These are phyloP conservation scores for Phytophthora palmivora DNA, from an alignment of 352 stramenopile genomes.

Conservation along the genomic window DNA sequence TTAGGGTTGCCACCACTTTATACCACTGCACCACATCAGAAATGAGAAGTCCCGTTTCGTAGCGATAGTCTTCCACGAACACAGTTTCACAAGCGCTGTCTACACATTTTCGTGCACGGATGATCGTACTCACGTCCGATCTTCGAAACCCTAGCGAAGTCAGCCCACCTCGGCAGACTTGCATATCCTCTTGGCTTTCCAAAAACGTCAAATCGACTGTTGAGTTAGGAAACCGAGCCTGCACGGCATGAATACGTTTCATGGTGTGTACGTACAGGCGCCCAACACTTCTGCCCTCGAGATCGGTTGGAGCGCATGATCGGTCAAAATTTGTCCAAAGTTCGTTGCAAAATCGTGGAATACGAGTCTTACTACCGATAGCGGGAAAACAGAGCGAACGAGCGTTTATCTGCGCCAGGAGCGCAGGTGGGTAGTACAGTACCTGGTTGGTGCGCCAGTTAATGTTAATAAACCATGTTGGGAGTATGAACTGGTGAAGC, in stretches of 20 bases:
- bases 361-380: background rate
- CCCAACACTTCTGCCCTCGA: constrained; percentile 7
- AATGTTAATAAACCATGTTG: constrained; percentile 36
- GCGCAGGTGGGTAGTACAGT: constrained; percentile 36
- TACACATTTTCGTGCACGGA: constrained; percentile 31
- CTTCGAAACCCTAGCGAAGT: constrained; percentile 25
- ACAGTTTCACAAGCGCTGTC: constrained; percentile 38
- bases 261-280: constrained; percentile 32
- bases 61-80: constrained; percentile 54
- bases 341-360: constrained; percentile 28
- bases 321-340: constrained; percentile 36
- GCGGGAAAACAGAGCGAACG: constrained; percentile 31
- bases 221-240: constrained; percentile 21
- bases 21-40: constrained; percentile 43
- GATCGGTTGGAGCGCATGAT: constrained; percentile 23
- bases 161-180: constrained; percentile 26
- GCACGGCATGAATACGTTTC: constrained; percentile 16
- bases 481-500: constrained; percentile 49
- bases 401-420: constrained; percentile 8
- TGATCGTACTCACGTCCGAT: constrained; percentile 29
- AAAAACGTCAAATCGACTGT: constrained; percentile 35
- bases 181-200: constrained; percentile 36
- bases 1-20: constrained; percentile 29
- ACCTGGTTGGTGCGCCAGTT: constrained; percentile 47
- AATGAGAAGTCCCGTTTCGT: constrained; percentile 36